A percentile compares a stretch with the other conserved stretches of the same genome.
phyloP scores from a whole-genome alignment of 73 alveolate genomes.

The Paramecium tetraurelia region DNA sequence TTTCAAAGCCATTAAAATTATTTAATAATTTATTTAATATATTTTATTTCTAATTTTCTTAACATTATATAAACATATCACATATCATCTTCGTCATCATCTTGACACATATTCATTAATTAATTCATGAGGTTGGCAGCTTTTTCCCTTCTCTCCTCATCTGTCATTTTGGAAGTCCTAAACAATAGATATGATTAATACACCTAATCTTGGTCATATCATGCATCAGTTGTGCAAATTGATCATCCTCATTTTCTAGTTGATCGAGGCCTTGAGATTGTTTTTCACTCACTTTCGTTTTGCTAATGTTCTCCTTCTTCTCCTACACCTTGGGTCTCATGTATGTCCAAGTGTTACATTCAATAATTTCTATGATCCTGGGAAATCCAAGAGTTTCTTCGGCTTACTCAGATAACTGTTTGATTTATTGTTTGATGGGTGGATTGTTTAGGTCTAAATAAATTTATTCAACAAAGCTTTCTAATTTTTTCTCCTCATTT shows the following conservation, averaged over 20 bases:
- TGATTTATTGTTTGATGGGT: neutral
- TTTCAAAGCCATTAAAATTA: slow-evolving; percentile 66
- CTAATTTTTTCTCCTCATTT: neutral
- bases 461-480: neutral
- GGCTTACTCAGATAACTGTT: neutral
- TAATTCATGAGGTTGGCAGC: neutral
- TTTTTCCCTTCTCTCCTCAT: slow-evolving; percentile 13
- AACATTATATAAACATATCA: neutral
- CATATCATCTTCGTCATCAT: neutral
- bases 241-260: neutral
- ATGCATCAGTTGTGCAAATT: neutral
- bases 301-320: neutral
- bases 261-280: neutral
- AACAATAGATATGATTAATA: neutral
- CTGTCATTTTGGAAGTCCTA: neutral
- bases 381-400: slow-evolving; percentile 17
- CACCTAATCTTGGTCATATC: slow-evolving; percentile 7
- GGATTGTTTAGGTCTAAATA: neutral
- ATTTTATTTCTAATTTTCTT: neutral
- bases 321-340: neutral
- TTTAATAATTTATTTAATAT: neutral
- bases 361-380: neutral
- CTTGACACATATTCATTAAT: slow-evolving; percentile 18
- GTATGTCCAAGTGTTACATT: slow-evolving; percentile 1
- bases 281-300: neutral